Base-by-base conservation (phyloP, 768 basidiomycete genomes). In the Porphyrellus cyaneotinctus region DNA sequence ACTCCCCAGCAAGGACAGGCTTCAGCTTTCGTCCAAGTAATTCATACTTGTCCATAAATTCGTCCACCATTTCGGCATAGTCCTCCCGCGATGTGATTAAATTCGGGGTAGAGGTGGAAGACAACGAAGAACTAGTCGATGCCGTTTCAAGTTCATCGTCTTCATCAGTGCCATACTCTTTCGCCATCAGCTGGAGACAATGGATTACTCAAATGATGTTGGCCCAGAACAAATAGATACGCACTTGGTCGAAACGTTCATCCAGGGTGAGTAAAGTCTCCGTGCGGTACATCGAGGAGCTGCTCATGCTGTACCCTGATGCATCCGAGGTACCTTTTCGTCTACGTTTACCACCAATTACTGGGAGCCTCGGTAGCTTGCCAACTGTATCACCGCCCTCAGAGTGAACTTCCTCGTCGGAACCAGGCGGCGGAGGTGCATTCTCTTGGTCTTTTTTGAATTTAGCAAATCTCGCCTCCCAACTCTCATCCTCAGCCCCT, bases 221-320 rank as follows among this genome's bases (percentile, higher is more conserved):
- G 43, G 23, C 24, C 17, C 47, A 42, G 39, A 35, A 39, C 14
- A 12, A 33, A n/a, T n/a, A 49, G 36, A 23, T 18, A 63, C 78
- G 56, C 59, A 92, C 97, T 78, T 92, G 84, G 62, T 98, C 95
- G 65, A 98, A 99, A 12, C 85, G 81, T 64, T 97, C 92, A 64
- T 99, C 97, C 38, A 99, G 75, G 2, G 85, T 87, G 47, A 90
- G 83, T 26, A 98, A 71, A 1, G 91, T 85, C 60, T 93, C 88
- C 58, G 91, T 98, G 41, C 97, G 83, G 72, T 83, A 89, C 89
- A 98, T 92, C 14, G 92, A 92, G 4, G 92, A 93, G 62, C 91
- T 94, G 68, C 90, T 95, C 94, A 99, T 97, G 66, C 88, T 91
- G 76, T 95, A 95, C 13, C 91, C 94, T 20, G 91, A 92, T 10